A percentile compares a stretch with the other conserved stretches of the same genome.
Evolutionary conservation across 352 stramenopile species (phyloP).

Genomic region (Phytophthora tubulina): DNA sequence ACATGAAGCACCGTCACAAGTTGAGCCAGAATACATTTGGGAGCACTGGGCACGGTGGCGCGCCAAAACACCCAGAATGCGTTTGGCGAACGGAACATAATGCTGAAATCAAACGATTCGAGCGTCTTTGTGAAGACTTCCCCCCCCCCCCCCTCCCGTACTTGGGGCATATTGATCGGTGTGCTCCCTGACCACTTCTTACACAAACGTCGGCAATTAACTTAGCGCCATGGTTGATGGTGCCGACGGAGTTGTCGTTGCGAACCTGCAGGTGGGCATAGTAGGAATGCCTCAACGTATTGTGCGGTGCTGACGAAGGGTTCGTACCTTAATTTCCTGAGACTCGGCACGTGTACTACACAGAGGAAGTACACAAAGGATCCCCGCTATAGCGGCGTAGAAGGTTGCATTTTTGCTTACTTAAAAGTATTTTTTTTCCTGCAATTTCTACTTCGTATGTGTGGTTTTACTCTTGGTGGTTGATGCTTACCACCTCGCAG

Average conservation of each 20-base stretch:
- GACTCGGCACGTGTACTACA: conserved; percentile 43
- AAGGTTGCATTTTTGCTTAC: conserved; percentile 68
- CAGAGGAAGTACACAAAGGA: no score
- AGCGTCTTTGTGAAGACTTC: conserved; percentile 65
- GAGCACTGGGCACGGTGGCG: conserved; percentile 55
- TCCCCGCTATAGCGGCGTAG: conserved; percentile 21
- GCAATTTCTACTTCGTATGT: not conserved
- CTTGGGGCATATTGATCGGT: conserved; percentile 46
- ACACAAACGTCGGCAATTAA: conserved; percentile 42
- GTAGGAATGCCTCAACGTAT: conserved; percentile 35
- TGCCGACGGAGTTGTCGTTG: conserved; percentile 60
- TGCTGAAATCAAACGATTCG: conserved; percentile 37
- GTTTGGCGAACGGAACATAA: conserved; percentile 23
- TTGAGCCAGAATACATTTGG: conserved; percentile 40
- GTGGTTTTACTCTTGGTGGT: not conserved
- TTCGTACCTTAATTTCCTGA: conserved; percentile 71
- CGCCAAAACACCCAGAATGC: conserved; percentile 61
- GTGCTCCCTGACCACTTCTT: conserved; percentile 69
- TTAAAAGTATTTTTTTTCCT: not conserved
- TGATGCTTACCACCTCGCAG: not conserved
- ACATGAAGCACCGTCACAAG: conserved; percentile 26
- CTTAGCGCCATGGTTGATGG: conserved; percentile 39
- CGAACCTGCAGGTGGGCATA: conserved; percentile 58
- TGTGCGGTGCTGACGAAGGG: conserved; percentile 46
- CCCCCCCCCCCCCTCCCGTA: conserved; percentile 52